Evolutionary conservation across 352 stramenopile species (phyloP), one percentile per base, ranked within the genome.

Genomic region (Globisporangium ultimum): DNA sequence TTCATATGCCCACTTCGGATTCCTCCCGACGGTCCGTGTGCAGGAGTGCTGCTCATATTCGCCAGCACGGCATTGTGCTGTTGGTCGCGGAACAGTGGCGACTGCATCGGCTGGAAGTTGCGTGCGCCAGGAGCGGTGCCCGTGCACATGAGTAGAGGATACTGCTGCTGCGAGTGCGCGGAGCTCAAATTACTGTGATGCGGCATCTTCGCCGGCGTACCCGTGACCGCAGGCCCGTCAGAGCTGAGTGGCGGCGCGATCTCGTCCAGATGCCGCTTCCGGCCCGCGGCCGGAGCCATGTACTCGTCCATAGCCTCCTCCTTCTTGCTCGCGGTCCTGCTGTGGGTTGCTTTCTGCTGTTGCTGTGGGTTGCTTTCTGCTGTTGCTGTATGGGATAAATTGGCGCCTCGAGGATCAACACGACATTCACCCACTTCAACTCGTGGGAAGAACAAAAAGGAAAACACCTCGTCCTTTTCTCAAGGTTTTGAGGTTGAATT

Each of bases 221-320:
- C 40, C 20, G 20, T 7, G 11, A 32, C 17, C 22, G 28, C 21
- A 2, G 56, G 47, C 9, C 17, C 38, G 15, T 62, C 56, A n/a
- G 21, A 56, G 40, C 57, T 63, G 32, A 53, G 28, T 2, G 51
- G n/a, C 9, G 59, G 47, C 36, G 59, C 24, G 15, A 58, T 41
- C 45, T 58, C 43, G 9, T 65, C 59, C n/a, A 65, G 36, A 14
- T 34, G 52, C n/a, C 59, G 59, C 52, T 65, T 65, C 7, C 42
- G 21, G 3, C n/a, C 28, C 36, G 58, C 50, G 1, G 58, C 51
- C 21, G 50, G 42, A 34, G 20, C 50, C 41, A 54, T 42, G 17
- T 43, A 58, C 28, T 36, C 28, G 50, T 57, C 51, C 58, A 58
- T 64, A 6, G 13, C 51, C 24, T 1, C n/a, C 3, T 28, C 42